Evolutionary conservation across 345 rosid species (phyloP), one percentile per base, ranked within the genome.

Genomic region (Mangifera indica): DNA sequence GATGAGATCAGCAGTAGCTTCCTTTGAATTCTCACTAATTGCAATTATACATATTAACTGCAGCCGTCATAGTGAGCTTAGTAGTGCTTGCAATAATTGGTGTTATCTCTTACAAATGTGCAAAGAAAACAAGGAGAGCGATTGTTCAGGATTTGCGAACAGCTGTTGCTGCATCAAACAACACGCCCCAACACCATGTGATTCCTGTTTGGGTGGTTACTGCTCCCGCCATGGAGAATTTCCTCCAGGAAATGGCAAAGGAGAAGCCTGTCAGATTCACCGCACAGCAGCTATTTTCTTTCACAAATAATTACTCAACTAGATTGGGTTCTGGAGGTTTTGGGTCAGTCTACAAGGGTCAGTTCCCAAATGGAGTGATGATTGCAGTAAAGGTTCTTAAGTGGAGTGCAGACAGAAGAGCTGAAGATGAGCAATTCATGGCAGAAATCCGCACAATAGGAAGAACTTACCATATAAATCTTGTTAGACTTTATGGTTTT

Each of bases 251-350:
- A 56, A 11, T 53, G 20, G 60, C 26, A 20, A 32, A 15, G 42
- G 69, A 72, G 64, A 73, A 65, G 57, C 76, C 71, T 7, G 64
- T 65, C 29, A 73, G 76, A 7, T 73, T 73, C 40, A 56, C 56
- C 1, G 62, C 76, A 24, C 71, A 55, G 17, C 71, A 73, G 48
- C 76, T 73, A 4, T 56, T 49, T 20, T 22, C 7, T 21, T 73
- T 73, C 26, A 64, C 76, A 24, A 42, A 25, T 12, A 72, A 64
- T 21, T 64, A 73, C 49, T 24, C 55, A 42, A 52, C 64, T 24
- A 58, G 46, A 34, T 57, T 73, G 24, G 76, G 76, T 24, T 65
- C 24, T 24, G 64, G 65, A 55, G 76, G 76, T 9, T 65, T 73
- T 25, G 71, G 71, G 2, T 22, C 48, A 2, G 76, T 73, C 49